These are phyloP conservation scores for Furcasterigmium sp. DNA, from an alignment of 2,329 filamentous ascomycete genomes.

Conservation along the genomic window DNA sequence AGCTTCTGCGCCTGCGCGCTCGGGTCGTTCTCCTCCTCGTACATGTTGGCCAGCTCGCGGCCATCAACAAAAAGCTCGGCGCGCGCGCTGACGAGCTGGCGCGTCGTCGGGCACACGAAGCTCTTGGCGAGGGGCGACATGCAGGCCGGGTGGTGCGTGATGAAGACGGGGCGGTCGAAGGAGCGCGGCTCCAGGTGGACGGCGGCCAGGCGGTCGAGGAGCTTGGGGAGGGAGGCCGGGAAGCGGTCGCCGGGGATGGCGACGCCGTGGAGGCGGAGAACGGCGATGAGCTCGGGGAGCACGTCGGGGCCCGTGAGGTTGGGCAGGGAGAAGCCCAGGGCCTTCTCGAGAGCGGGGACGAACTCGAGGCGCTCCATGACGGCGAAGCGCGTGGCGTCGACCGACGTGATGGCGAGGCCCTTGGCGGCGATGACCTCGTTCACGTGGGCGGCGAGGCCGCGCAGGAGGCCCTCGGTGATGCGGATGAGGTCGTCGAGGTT, in stretches of 20 bases:
- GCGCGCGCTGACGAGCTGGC: conserved; percentile 72
- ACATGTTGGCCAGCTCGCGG: conserved; percentile 88
- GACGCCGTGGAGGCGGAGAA: conserved; percentile 51
- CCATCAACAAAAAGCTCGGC: conserved; percentile 80
- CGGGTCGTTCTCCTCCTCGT: conserved; percentile 96
- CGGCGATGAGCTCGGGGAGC: conserved; percentile 47
- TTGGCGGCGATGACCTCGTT: conserved; percentile 35
- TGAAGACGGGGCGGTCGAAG: conserved; percentile 65
- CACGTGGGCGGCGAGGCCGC: conserved; percentile 49
- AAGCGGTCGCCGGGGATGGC: conserved; percentile 60
- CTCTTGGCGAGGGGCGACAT: conserved; percentile 91
- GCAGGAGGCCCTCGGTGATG: conserved; percentile 69
- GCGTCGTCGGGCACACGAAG: conserved; percentile 62
- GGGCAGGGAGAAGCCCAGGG: conserved; percentile 61
- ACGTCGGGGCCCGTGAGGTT: conserved; percentile 53
- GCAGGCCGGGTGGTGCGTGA: conserved; percentile 82
- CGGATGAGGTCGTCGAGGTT: conserved; percentile 69
- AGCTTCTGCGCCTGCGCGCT: conserved; percentile 84
- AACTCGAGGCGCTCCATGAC: conserved; percentile 71
- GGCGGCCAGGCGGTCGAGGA: conserved; percentile 77
- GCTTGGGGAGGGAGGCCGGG: conserved; percentile 50
- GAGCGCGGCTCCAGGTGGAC: conserved; percentile 76
- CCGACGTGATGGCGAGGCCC: conserved; percentile 38
- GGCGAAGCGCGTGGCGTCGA: conserved; percentile 43
- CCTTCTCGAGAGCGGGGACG: conserved; percentile 69